These are phyloP conservation scores for Reutealis trisperma DNA, from an alignment of 345 rosid genomes.

Conservation along the genomic window DNA sequence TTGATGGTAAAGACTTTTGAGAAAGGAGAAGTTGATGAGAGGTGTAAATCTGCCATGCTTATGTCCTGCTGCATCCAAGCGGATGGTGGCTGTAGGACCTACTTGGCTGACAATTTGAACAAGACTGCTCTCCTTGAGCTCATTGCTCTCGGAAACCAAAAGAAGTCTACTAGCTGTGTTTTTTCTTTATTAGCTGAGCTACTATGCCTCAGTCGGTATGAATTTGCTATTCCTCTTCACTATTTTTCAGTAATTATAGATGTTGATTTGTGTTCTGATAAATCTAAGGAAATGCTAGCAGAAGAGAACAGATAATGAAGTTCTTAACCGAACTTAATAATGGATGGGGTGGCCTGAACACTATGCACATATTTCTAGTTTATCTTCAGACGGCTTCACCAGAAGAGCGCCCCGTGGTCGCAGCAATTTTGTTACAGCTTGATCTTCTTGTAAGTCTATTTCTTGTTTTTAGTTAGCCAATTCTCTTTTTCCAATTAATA, in stretches of 20 bases:
- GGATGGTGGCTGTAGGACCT: slow-evolving; percentile 47
- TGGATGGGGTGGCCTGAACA: slow-evolving; percentile 53
- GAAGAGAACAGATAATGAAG: slow-evolving; percentile 41
- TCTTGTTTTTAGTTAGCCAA: background rate
- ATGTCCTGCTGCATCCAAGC: slow-evolving; percentile 50
- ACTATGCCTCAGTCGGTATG: slow-evolving; percentile 54
- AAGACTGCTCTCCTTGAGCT: slow-evolving; percentile 55
- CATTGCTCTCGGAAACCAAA: slow-evolving; percentile 36
- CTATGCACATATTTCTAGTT: slow-evolving; percentile 54
- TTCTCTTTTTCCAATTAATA: too few species aligned
- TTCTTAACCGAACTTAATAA: slow-evolving; percentile 38
- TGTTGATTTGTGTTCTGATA: slow-evolving; percentile 8
- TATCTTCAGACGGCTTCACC: slow-evolving; percentile 47
- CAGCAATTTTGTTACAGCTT: slow-evolving; percentile 57
- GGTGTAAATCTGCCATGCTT: slow-evolving; percentile 40
- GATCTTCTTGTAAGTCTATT: slow-evolving; percentile 56
- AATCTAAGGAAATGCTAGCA: slow-evolving; percentile 17
- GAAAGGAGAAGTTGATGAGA: slow-evolving; percentile 36
- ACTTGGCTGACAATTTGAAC: slow-evolving; percentile 51
- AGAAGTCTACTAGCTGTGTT: slow-evolving; percentile 24
- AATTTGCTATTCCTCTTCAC: background rate
- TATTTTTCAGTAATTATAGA: background rate
- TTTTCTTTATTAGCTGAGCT: slow-evolving; percentile 46
- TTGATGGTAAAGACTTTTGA: slow-evolving; percentile 39
- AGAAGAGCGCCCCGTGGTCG: slow-evolving; percentile 54